Evolutionary conservation across 495 filamentous ascomycete genomes (phyloP).

Genomic region (Neurospora sp.): DNA sequence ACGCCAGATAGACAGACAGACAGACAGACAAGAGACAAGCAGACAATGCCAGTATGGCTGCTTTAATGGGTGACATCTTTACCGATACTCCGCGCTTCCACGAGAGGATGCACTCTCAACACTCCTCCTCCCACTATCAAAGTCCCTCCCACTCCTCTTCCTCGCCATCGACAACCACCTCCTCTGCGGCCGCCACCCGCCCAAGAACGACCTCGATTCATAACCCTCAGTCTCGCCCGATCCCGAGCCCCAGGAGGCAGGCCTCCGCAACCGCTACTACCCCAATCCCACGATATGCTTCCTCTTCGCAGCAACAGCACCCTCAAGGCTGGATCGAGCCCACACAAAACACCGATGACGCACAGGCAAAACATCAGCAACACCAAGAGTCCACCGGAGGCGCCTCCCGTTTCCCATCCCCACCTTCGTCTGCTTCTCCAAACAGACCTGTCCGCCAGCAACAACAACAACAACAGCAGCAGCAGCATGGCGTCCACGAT

Average conservation of each 20-base stretch:
- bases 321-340: slow-evolving; percentile 3
- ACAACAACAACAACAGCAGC: slow-evolving; percentile 26
- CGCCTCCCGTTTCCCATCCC: slow-evolving; percentile 36
- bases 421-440: slow-evolving; percentile 39
- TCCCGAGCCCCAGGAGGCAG: slow-evolving; percentile 22
- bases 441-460: slow-evolving; percentile 6
- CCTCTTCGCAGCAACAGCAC: slow-evolving; percentile 2
- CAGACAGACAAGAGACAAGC: background rate
- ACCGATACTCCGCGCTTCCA: slow-evolving; percentile 37
- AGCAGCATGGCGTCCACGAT: slow-evolving; percentile 29
- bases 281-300: slow-evolving; percentile 1
- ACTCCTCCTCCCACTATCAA: slow-evolving; percentile 24
- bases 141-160: slow-evolving; percentile 30
- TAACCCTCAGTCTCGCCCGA: slow-evolving; percentile 9
- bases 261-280: slow-evolving; percentile 7
- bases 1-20: slow-evolving; percentile 2
- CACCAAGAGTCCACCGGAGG: slow-evolving; percentile 20
- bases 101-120: slow-evolving; percentile 37
- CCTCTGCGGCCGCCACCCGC: slow-evolving; percentile 3
- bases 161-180: slow-evolving; percentile 19
- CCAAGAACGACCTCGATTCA: background rate
- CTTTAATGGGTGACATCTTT: slow-evolving; percentile 38
- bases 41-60: slow-evolving; percentile 33
- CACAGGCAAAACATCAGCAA: slow-evolving; percentile 6
- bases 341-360: slow-evolving; percentile 1